Evolutionary conservation across 164 flowering plant genomes (phyloP).

Genomic region (Stephania yunnanensis): DNA sequence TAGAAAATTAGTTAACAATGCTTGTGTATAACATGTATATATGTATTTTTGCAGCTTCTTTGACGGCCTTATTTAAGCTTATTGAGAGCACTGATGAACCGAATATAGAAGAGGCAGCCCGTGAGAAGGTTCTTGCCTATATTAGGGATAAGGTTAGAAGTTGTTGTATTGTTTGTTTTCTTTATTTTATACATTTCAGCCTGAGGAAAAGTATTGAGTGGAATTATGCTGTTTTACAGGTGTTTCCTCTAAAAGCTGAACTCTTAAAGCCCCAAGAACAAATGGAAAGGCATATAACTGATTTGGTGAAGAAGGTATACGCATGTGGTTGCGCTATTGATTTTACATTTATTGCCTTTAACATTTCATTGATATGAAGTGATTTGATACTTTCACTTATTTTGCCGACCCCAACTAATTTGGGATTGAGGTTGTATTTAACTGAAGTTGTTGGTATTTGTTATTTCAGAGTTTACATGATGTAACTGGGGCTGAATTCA

Average conservation of each 20-base stretch:
- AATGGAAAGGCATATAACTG: constrained; percentile 95
- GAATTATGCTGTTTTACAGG: constrained; percentile 37
- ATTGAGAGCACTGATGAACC: constrained; percentile 67
- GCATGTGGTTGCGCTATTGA: not conserved
- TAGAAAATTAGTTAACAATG: not conserved
- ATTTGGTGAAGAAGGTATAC: constrained; percentile 76
- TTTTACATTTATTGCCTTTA: not conserved
- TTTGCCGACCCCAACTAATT: not conserved
- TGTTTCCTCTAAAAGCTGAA: constrained; percentile 83
- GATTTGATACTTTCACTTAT: not conserved
- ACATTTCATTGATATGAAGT: not conserved
- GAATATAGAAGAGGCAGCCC: constrained; percentile 56
- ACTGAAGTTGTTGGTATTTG: constrained; percentile 5
- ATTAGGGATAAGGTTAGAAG: constrained; percentile 76
- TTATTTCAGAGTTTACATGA: constrained; percentile 79
- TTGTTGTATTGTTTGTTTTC: not conserved
- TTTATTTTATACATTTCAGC: not conserved
- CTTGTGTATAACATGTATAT: not conserved
- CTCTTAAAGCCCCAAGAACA: constrained; percentile 82
- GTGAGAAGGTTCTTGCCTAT: constrained; percentile 78
- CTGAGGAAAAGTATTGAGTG: constrained; percentile 1
- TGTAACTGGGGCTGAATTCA: constrained; percentile 93
- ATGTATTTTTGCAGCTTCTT: constrained; percentile 54
- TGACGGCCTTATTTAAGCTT: constrained; percentile 78
- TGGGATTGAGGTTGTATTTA: not conserved